Base-by-base conservation (phyloP, 345 rosid species). In the Hypericum androsaemum region DNA sequence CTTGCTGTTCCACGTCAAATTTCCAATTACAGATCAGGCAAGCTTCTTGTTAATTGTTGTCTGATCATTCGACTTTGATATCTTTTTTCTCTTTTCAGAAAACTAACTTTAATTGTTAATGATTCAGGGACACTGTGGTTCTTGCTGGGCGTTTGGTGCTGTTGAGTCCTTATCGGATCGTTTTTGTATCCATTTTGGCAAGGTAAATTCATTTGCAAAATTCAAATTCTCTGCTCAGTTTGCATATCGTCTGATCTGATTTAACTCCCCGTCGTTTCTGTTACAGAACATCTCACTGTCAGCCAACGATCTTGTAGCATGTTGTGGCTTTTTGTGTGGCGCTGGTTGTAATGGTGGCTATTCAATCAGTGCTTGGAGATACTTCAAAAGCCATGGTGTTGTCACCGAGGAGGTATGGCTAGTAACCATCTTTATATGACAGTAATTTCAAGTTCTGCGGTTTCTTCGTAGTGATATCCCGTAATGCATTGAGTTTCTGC, bases 121-220 rank as follows among this genome's bases (percentile, higher is more conserved):
- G 58, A 32, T 71, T 35, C 71, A 89, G 95, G 98, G 98, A 57
- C 98, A 90, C 61, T 90, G 98, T 65, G 98, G 98, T 65, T 84
- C 98, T 67, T 90, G 98, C 47, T 90, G 98, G 98, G 98, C 96
- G 41, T 87, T 87, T 78, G 98, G 84, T 64, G 96, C 98, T 52
- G 95, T 87, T 47, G 98, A 90, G 76, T 67, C 98, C 7, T 68
- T 90, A 10, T 90, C 98, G 32, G 98, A 90, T 77, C 92, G 95
- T 59, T 90, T 90, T 73, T 90, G 98, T 62, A 80, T 90, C 74
- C 81, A 84, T 47, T 83, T 77, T 58, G 79, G 74, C 76, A 72
- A 65, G 92, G 95, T 87, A 79, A 74, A 39, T 62, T 22, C 39
- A 64, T 56, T 38, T 51, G 11, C 12, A 50, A 35, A 32, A 15